These are phyloP conservation scores for Phytophthora vignae DNA, from an alignment of 352 stramenopile species.

Conservation along the genomic window DNA sequence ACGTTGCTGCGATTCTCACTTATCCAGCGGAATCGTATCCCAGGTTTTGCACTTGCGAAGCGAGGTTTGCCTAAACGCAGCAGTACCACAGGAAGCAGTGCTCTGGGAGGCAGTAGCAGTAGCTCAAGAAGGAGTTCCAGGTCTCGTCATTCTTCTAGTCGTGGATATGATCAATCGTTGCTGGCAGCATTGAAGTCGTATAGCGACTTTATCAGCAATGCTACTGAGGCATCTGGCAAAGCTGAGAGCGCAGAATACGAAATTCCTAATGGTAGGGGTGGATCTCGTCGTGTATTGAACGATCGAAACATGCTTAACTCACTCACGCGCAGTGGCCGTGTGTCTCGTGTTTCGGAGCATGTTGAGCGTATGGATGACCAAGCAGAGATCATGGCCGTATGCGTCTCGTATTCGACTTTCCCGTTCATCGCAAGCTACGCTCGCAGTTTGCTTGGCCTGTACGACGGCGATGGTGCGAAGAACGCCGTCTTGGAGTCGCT, in stretches of 20 bases:
- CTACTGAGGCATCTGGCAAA: constrained; percentile 11
- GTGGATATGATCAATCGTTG: constrained; percentile 69
- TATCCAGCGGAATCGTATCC: constrained; percentile 77
- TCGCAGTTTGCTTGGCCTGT: constrained; percentile 73
- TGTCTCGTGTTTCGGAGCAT: constrained; percentile 63
- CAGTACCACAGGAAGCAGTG: constrained; percentile 34
- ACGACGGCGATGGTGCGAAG: constrained; percentile 71
- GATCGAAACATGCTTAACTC: constrained; percentile 74
- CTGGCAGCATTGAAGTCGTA: constrained; percentile 74
- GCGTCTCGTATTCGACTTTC: constrained; percentile 84
- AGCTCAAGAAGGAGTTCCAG: constrained; percentile 25
- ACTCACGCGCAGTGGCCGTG: constrained; percentile 67
- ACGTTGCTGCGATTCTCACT: constrained; percentile 80
- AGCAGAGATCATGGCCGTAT: constrained; percentile 74
- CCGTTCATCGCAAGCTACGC: constrained; percentile 89
- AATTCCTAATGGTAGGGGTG: constrained; percentile 19
- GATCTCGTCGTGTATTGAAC: constrained; percentile 21
- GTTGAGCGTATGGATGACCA: constrained; percentile 79
- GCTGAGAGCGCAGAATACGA: constrained; percentile 42
- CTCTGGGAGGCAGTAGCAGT: constrained; percentile 27
- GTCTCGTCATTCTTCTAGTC: constrained; percentile 44
- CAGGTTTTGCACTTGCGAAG: constrained; percentile 67
- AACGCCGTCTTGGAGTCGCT: constrained; percentile 66
- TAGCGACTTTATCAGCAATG: constrained; percentile 71
- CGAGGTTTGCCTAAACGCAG: constrained; percentile 63